These are phyloP conservation scores for Aurinia saxatilis DNA, from an alignment of 345 rosid species.

Conservation along the genomic window DNA sequence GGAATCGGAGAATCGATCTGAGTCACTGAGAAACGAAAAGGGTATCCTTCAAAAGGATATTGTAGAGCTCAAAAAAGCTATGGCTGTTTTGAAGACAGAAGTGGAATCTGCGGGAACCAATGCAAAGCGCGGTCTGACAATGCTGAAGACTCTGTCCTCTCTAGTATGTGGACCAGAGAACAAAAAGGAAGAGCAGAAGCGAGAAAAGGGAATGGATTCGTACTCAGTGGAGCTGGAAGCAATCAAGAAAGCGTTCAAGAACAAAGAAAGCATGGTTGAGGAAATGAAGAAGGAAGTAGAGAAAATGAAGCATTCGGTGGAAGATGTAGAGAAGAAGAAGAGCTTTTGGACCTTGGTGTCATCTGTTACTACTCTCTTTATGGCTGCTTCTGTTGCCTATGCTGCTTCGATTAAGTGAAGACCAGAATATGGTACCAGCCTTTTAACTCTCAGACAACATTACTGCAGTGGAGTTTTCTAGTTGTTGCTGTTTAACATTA, in stretches of 20 bases:
- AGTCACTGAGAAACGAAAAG: constrained; percentile 38
- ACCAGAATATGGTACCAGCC: constrained; percentile 16
- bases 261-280: constrained; percentile 46
- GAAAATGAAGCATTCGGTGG: constrained; percentile 40
- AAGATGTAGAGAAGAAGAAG: constrained; percentile 52
- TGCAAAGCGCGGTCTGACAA: constrained; percentile 32
- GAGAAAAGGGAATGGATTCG: constrained; percentile 35
- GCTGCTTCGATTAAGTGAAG: constrained; percentile 43
- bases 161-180: constrained; percentile 31
- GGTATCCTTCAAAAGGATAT: constrained; percentile 36
- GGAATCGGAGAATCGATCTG: constrained; percentile 32
- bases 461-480: neutral
- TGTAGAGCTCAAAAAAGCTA: constrained; percentile 32
- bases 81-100: constrained; percentile 38
- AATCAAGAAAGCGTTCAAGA: constrained; percentile 52
- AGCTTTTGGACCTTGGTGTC: constrained; percentile 61
- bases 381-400: constrained; percentile 61
- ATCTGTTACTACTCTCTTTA: constrained; percentile 62
- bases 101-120: constrained; percentile 34
- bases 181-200: constrained; percentile 14
- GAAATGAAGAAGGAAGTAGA: constrained; percentile 54
- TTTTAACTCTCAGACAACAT: constrained; percentile 12
- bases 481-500: constrained; percentile 9
- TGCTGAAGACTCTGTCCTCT: constrained; percentile 51
- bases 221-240: constrained; percentile 42